Conservation (phyloP, 2,329 filamentous ascomycete species). For the Pezicula radicicola region DNA sequence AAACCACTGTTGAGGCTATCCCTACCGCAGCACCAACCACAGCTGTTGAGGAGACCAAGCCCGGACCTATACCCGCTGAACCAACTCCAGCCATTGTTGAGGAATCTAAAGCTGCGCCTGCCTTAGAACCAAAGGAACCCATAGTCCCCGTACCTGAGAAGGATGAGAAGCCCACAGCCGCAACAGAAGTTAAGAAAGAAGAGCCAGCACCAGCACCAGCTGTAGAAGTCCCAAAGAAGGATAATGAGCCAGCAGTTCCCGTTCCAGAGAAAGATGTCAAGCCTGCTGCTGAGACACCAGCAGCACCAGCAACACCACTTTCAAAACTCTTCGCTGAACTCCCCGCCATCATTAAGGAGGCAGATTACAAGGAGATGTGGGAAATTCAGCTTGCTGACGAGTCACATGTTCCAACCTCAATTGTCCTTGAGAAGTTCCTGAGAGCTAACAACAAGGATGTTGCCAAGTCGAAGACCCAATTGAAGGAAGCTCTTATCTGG, state of each 20-base stretch:
- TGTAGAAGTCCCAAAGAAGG: neutral
- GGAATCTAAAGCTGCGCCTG: neutral
- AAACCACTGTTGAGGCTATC: neutral
- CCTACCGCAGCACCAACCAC: slow-evolving; percentile 3
- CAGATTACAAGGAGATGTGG: slow-evolving; percentile 78
- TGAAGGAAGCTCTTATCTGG: slow-evolving; percentile 78
- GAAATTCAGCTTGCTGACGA: slow-evolving; percentile 61
- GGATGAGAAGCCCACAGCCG: neutral
- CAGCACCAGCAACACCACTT: slow-evolving; percentile 33
- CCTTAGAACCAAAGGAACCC: neutral
- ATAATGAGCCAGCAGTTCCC: neutral
- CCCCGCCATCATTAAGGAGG: slow-evolving; percentile 51
- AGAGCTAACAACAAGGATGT: slow-evolving; percentile 82
- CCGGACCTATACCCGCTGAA: neutral
- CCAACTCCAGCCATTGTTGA: slow-evolving; percentile 5
- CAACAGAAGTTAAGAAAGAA: neutral
- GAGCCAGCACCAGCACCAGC: neutral
- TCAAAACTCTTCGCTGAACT: slow-evolving; percentile 56
- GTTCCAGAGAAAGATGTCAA: slow-evolving; percentile 5
- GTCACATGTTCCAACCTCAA: slow-evolving; percentile 68
- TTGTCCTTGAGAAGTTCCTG: slow-evolving; percentile 90
- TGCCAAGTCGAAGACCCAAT: slow-evolving; percentile 71
- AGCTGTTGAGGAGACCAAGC: slow-evolving; percentile 4
- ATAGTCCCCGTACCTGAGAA: neutral
- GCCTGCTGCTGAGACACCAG: neutral